Percentiles rank a stretch among this genome's conserved stretches.
Conservation (phyloP, 306 rosid species). For the Ochetophila trinervis region DNA sequence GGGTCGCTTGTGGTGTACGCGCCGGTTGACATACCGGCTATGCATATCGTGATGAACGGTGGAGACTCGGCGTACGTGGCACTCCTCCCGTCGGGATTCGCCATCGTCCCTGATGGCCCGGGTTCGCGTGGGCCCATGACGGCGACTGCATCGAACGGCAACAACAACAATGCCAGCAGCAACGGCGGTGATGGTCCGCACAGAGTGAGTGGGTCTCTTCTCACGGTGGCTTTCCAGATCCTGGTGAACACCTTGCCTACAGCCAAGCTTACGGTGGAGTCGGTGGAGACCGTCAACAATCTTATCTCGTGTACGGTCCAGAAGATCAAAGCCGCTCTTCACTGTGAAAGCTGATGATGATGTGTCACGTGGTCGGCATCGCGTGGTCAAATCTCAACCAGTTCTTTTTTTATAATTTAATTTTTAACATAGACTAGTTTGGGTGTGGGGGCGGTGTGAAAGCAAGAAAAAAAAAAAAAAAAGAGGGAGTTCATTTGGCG, state of each 20-base stretch:
- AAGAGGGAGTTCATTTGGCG: slow-evolving; percentile 19
- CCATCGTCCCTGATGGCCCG: slow-evolving; percentile 84
- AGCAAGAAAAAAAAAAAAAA: background rate
- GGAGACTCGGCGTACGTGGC: slow-evolving; percentile 98
- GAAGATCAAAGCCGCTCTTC: slow-evolving; percentile 88
- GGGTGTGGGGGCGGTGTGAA: slow-evolving; percentile 9
- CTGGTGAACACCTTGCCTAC: slow-evolving; percentile 89
- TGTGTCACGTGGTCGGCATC: slow-evolving; percentile 8
- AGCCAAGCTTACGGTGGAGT: slow-evolving; percentile 88
- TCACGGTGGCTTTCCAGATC: slow-evolving; percentile 94
- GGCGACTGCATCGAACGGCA: background rate
- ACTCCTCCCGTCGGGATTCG: slow-evolving; percentile 73
- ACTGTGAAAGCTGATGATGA: slow-evolving; percentile 50
- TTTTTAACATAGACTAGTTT: slow-evolving; percentile 15
- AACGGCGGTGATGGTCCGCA: slow-evolving; percentile 24
- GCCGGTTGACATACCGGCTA: slow-evolving; percentile 97
- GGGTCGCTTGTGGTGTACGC: slow-evolving; percentile 97
- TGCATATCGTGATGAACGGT: slow-evolving; percentile 96
- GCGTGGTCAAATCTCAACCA: background rate
- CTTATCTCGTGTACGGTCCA: slow-evolving; percentile 89
- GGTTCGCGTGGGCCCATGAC: slow-evolving; percentile 43
- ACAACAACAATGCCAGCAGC: slow-evolving; percentile 2
- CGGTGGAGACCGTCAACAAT: slow-evolving; percentile 94
- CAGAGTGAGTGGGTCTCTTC: slow-evolving; percentile 68
- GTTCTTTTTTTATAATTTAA: slow-evolving; percentile 7